Base-by-base conservation (phyloP, 2,329 filamentous ascomycete genomes). In the Aspergillus sojae region DNA sequence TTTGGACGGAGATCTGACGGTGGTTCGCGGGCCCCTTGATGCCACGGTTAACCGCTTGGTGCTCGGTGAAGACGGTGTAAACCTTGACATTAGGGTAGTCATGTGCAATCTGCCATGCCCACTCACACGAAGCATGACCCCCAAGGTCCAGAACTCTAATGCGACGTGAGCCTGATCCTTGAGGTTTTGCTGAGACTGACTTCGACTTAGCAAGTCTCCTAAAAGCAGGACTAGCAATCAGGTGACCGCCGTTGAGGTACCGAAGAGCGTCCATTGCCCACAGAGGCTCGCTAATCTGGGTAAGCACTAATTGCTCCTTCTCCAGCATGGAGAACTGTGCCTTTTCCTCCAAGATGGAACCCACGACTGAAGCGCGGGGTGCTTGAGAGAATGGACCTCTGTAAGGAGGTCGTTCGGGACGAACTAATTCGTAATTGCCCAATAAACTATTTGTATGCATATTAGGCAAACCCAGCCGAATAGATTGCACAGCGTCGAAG, bases 61-160 rank as follows among this genome's bases (percentile, higher is more conserved):
- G 86, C 78, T 91, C 91, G 67, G 90, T 92, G 43, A 91, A 91
- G 60, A 94, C 92, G 0, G 94, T 97, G 81, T 94, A 96, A 60
- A 97, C 88, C 75, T 92, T 93, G 62, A 91, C 86, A 75, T 92
- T 90, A 21, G 92, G 92, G 77, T 94, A 95, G 75, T 94, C 90
- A 56, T 91, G 84, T 0, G 95, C 93, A 62, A 93, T 91, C 74
- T 95, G 89, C 95, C 95, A 99, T 26, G 92, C 94, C 95, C 95
- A 99, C 78, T 96, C 93, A 74, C 93, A 94, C 16, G 91, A 88
- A 0, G 90, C 85, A 74, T 94, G 89, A 52, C 94, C 94, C 56
- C 92, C 93, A 39, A 97, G 88, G 74, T 98, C 94, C 30, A 98
- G 86, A 62, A 97, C 90, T 39, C 91, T 84, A 4, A 88, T 81